Conservation (phyloP, 495 filamentous ascomycete genomes). For the Cercophora scortea region DNA sequence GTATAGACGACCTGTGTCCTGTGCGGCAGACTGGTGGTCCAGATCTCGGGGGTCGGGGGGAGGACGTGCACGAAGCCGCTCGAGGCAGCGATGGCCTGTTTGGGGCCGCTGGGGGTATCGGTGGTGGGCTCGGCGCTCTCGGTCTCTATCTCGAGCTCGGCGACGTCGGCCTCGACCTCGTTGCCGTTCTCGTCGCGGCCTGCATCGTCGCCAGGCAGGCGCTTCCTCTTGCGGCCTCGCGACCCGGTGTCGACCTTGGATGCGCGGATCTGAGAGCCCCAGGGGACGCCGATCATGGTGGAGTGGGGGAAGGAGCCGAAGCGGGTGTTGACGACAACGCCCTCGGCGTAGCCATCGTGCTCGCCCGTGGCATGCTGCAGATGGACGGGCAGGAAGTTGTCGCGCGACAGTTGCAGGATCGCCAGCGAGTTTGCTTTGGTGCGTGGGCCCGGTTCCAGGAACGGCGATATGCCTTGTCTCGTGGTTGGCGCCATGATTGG, state of each 20-base stretch:
- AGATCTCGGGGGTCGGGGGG: constrained; percentile 85
- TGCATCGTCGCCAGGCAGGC: constrained; percentile 48
- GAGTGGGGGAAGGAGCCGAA: constrained; percentile 93
- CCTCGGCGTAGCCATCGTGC: constrained; percentile 67
- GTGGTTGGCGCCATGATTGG: constrained; percentile 18
- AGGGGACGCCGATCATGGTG: constrained; percentile 71
- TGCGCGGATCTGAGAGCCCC: constrained; percentile 86
- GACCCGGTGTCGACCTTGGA: constrained; percentile 87
- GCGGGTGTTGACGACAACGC: constrained; percentile 81
- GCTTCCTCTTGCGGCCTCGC: constrained; percentile 52
- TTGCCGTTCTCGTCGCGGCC: constrained; percentile 20
- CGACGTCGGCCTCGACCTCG: constrained; percentile 7
- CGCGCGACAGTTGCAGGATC: constrained; percentile 77
- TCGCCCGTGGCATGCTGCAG: constrained; percentile 53
- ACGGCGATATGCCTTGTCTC: constrained; percentile 47
- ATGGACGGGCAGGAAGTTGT: constrained; percentile 67
- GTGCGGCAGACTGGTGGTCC: constrained; percentile 86
- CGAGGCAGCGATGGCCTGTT: constrained; percentile 49
- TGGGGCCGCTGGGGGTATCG: constrained; percentile 20
- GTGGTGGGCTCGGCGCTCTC: constrained; percentile 10
- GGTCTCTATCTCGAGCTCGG: constrained; percentile 14
- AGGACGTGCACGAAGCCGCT: constrained; percentile 88
- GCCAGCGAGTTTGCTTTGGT: constrained; percentile 55
- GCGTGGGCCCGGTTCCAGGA: constrained; percentile 54
- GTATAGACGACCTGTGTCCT: constrained; percentile 97